Evolutionary conservation across 2,329 filamentous ascomycete species (phyloP).

Genomic region (Penicillium glabrum): DNA sequence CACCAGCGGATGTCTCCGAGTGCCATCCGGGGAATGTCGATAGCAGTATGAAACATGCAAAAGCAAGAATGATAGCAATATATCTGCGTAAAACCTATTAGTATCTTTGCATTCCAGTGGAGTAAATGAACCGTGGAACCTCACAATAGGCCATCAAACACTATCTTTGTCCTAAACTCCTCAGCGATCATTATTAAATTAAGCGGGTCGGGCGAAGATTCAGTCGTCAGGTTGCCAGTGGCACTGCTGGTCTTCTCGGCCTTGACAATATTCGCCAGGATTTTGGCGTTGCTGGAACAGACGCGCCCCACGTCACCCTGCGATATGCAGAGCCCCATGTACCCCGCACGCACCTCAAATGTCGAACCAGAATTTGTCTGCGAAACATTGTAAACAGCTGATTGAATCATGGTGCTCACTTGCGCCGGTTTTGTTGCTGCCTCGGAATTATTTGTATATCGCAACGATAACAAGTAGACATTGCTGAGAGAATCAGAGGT

Average conservation of each 20-base stretch:
- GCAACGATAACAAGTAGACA: constrained; percentile 11
- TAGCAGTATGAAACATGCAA: neutral
- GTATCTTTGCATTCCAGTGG: neutral
- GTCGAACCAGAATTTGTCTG: constrained; percentile 1
- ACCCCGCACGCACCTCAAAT: constrained; percentile 11
- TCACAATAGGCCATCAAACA: constrained; percentile 18
- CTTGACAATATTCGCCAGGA: constrained; percentile 4
- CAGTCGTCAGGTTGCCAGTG: neutral
- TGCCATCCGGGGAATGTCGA: constrained; percentile 11
- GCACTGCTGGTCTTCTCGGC: neutral
- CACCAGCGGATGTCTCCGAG: neutral
- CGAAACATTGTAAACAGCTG: constrained; percentile 9
- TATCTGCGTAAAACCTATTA: neutral
- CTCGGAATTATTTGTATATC: constrained; percentile 1
- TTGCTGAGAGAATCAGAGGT: constrained; percentile 9
- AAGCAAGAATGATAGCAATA: neutral
- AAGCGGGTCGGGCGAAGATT: constrained; percentile 7
- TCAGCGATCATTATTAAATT: constrained; percentile 18
- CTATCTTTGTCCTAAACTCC: constrained; percentile 13
- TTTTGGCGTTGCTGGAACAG: constrained; percentile 5
- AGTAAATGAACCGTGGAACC: neutral
- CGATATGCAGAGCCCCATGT: constrained; percentile 14
- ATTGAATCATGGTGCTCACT: constrained; percentile 7
- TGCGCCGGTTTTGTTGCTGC: neutral
- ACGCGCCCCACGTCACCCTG: neutral